phyloP scores from a whole-genome alignment of 345 rosid species.

The Citrus sp. region DNA sequence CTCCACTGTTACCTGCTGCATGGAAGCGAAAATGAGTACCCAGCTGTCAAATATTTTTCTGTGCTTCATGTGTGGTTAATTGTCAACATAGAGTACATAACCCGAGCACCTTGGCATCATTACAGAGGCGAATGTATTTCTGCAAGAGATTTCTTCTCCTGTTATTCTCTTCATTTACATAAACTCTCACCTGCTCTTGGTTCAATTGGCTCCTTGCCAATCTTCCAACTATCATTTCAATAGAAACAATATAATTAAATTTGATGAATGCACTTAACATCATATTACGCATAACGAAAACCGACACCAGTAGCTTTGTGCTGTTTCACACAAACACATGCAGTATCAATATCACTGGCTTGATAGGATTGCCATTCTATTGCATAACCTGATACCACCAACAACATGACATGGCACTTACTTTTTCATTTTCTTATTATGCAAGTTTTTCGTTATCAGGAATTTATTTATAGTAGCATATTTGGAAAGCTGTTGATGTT shows the following conservation, averaged over 20 bases:
- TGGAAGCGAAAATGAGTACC: not conserved
- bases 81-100: not conserved
- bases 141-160: constrained; percentile 49
- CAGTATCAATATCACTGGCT: not conserved
- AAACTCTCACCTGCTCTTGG: constrained; percentile 47
- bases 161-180: constrained; percentile 53
- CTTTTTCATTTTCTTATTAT: not conserved
- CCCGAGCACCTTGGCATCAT: constrained; percentile 40
- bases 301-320: not conserved
- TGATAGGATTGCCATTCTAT: not conserved
- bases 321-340: not conserved
- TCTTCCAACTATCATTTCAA: constrained; percentile 44
- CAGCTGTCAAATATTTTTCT: not conserved
- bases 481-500: not conserved
- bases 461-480: too few species aligned
- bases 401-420: not conserved
- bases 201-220: constrained; percentile 52
- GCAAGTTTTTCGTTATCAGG: too few species aligned
- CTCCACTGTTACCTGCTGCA: constrained; percentile 48
- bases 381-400: not conserved
- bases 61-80: not conserved
- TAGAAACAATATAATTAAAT: not conserved
- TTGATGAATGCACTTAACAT: not conserved
- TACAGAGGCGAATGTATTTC: constrained; percentile 49
- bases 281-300: not conserved